These are phyloP conservation scores for Podospora bellae-mahoneyi DNA, from an alignment of 495 filamentous ascomycete species.

Conservation along the genomic window DNA sequence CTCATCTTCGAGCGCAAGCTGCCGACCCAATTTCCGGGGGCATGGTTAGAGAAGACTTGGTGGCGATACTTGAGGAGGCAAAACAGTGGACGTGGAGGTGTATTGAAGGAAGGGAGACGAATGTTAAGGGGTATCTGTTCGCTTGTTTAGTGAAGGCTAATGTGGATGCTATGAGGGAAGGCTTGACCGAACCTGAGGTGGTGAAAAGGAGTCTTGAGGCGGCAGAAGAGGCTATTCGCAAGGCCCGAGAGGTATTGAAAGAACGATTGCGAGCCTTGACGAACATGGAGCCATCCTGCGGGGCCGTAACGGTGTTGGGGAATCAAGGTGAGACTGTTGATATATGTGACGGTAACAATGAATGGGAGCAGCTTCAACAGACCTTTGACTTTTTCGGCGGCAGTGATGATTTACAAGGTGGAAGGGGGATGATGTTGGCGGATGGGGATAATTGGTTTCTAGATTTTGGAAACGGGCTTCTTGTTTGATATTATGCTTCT, in stretches of 20 bases:
- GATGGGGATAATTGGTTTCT: slow-evolving; percentile 4
- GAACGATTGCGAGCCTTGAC: neutral
- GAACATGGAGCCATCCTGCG: neutral
- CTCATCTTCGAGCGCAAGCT: slow-evolving; percentile 49
- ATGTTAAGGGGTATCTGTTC: slow-evolving; percentile 55
- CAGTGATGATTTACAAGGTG: neutral
- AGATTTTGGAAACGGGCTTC: neutral
- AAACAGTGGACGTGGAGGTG: slow-evolving; percentile 41
- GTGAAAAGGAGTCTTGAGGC: slow-evolving; percentile 33
- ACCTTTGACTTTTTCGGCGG: neutral
- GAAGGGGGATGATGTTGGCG: neutral
- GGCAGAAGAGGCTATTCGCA: slow-evolving; percentile 32
- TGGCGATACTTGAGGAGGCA: slow-evolving; percentile 46
- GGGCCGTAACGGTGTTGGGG: neutral
- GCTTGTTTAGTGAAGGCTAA: slow-evolving; percentile 40
- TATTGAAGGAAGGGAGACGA: slow-evolving; percentile 53
- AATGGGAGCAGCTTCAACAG: neutral
- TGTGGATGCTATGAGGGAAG: slow-evolving; percentile 42
- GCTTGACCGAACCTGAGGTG: slow-evolving; percentile 35
- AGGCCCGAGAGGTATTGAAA: neutral
- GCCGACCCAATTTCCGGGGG: slow-evolving; percentile 17
- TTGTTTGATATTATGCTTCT: neutral
- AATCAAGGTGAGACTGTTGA: neutral
- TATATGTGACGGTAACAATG: neutral
- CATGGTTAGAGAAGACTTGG: slow-evolving; percentile 45